Percentiles rank a stretch among this genome's conserved stretches.
Evolutionary conservation across 495 filamentous ascomycete species (phyloP).

Genomic region (Aspergillus kassunensis): DNA sequence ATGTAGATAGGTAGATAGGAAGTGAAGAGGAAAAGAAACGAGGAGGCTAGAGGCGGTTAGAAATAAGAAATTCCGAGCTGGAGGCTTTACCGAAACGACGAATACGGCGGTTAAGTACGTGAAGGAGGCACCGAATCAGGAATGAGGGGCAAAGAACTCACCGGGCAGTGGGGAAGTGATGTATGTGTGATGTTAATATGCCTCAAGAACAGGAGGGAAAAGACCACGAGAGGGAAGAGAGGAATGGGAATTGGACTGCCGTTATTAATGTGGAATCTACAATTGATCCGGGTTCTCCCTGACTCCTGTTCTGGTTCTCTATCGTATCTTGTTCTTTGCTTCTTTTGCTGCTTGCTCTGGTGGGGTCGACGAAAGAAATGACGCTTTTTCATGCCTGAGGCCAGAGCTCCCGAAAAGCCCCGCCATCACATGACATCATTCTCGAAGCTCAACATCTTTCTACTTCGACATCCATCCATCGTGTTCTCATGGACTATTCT

Average conservation of each 20-base stretch:
- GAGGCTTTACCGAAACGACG: slow-evolving; percentile 26
- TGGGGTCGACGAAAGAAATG: slow-evolving; percentile 17
- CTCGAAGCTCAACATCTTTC: background rate
- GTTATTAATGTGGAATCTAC: slow-evolving; percentile 9
- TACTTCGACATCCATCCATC: background rate
- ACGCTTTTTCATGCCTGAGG: slow-evolving; percentile 18
- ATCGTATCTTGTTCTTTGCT: background rate
- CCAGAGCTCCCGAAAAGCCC: slow-evolving; percentile 22
- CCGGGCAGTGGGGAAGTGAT: slow-evolving; percentile 30
- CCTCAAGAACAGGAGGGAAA: slow-evolving; percentile 7
- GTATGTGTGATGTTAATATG: slow-evolving; percentile 18
- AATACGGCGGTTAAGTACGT: slow-evolving; percentile 22
- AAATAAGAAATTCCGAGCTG: slow-evolving; percentile 16
- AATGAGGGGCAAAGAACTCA: slow-evolving; percentile 31
- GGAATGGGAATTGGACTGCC: background rate
- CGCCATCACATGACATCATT: slow-evolving; percentile 29
- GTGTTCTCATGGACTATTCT: background rate
- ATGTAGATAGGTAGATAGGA: background rate
- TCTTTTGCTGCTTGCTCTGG: slow-evolving; percentile 18
- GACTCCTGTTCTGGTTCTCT: background rate
- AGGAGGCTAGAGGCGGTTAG: slow-evolving; percentile 5
- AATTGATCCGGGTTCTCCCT: background rate
- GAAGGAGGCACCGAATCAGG: slow-evolving; percentile 8
- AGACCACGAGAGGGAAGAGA: background rate
- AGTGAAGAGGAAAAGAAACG: slow-evolving; percentile 11